These are phyloP conservation scores for Lactifluus piperatus DNA, from an alignment of 768 basidiomycete species.

Conservation along the genomic window DNA sequence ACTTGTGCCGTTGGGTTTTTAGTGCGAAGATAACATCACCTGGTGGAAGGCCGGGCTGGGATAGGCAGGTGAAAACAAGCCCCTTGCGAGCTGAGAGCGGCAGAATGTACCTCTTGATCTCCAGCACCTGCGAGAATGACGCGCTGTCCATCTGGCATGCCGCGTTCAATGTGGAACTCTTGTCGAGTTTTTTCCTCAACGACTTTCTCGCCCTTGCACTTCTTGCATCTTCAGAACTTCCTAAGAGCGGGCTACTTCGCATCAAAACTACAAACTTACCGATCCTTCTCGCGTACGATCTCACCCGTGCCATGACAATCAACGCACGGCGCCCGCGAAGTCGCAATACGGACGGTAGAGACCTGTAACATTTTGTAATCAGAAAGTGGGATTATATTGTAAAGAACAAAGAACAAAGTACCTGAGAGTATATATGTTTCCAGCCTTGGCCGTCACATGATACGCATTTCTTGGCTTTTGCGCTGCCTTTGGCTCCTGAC, in stretches of 20 bases:
- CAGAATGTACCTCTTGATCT: conserved; percentile 63
- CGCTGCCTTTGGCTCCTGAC: conserved; percentile 70
- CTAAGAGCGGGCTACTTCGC: conserved; percentile 1
- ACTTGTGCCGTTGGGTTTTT: conserved; percentile 54
- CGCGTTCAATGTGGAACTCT: conserved; percentile 80
- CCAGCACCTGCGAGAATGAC: conserved; percentile 90
- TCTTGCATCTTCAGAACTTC: conserved; percentile 65
- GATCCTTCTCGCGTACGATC: conserved; percentile 75
- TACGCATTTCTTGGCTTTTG: conserved; percentile 77
- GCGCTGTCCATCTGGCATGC: conserved; percentile 74
- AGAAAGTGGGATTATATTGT: background rate
- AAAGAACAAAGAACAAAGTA: conserved; percentile 20
- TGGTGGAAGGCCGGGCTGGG: conserved; percentile 73
- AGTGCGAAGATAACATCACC: conserved; percentile 89
- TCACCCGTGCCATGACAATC: conserved; percentile 63
- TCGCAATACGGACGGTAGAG: conserved; percentile 39
- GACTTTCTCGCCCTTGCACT: conserved; percentile 83
- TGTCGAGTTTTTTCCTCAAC: conserved; percentile 84
- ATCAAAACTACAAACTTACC: conserved; percentile 36
- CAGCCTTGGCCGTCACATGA: conserved; percentile 82
- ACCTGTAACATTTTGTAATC: conserved; percentile 27
- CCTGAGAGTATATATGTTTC: conserved; percentile 51
- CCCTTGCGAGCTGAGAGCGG: background rate
- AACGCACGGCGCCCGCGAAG: conserved; percentile 49
- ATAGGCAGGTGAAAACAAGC: background rate